A percentile compares a stretch with the other conserved stretches of the same genome.
Evolutionary conservation across 768 basidiomycete genomes (phyloP).

Genomic region (Pseudohyphozyma bogoriensis): DNA sequence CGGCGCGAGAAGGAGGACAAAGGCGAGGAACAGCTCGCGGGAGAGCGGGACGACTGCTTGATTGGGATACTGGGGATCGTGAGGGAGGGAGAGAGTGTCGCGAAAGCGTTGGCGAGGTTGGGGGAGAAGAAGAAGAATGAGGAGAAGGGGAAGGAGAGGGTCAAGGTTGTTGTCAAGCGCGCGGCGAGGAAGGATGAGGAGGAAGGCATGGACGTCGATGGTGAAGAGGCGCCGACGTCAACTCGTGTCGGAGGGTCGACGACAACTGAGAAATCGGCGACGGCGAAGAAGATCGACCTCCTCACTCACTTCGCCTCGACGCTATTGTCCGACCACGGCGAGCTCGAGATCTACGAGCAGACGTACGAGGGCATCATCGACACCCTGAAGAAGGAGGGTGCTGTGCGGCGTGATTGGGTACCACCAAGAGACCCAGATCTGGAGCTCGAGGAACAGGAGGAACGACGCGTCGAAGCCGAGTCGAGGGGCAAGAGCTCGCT

Average conservation of each 20-base stretch:
- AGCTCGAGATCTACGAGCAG: conserved; percentile 73
- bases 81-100: conserved; percentile 79
- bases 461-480: background rate
- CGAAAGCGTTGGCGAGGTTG: conserved; percentile 77
- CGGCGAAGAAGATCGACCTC: conserved; percentile 48
- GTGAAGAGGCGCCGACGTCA: conserved; percentile 35
- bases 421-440: conserved; percentile 52
- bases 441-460: conserved; percentile 1
- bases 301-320: conserved; percentile 81
- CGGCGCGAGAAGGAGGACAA: conserved; percentile 53
- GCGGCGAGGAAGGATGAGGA: conserved; percentile 35
- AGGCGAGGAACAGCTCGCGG: conserved; percentile 43
- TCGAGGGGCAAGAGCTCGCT: background rate
- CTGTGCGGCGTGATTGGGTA: conserved; percentile 57
- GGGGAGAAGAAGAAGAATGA: conserved; percentile 43
- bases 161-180: conserved; percentile 16
- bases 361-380: conserved; percentile 78
- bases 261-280: background rate
- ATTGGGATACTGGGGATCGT: conserved; percentile 55
- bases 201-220: conserved; percentile 49
- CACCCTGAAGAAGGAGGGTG: conserved; percentile 59
- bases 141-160: conserved; percentile 32
- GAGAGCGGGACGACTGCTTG: conserved; percentile 41
- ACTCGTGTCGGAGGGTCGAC: background rate
- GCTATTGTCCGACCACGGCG: conserved; percentile 67